phyloP scores from a whole-genome alignment of 1,139 yeast species.

The Meyerozyma sp. region DNA sequence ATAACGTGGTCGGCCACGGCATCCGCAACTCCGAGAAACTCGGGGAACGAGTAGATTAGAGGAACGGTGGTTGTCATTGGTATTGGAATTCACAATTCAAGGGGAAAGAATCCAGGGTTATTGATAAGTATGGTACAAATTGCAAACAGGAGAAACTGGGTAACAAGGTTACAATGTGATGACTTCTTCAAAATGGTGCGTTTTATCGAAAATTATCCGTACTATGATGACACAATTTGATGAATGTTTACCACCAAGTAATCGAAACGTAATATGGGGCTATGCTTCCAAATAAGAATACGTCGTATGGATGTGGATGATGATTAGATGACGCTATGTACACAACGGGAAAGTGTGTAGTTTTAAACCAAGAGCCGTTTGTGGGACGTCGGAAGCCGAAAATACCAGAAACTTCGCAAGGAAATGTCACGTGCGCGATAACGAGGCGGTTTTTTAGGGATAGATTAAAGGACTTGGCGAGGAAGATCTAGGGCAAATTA shows the following conservation, averaged over 20 bases:
- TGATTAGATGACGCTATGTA: background rate
- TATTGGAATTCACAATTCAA: too few relatives aligned
- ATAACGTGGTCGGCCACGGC: conserved; percentile 91
- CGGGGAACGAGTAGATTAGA: conserved; percentile 84
- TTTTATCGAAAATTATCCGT: too few relatives aligned
- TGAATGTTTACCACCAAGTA: too few relatives aligned
- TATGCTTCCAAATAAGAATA: too few relatives aligned
- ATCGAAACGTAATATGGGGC: too few relatives aligned
- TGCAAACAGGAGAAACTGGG: background rate
- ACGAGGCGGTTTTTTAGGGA: background rate
- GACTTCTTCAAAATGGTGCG: too few relatives aligned
- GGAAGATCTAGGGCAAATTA: too few relatives aligned
- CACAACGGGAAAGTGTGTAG: background rate
- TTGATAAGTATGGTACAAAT: background rate
- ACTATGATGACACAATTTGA: too few relatives aligned
- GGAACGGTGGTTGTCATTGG: conserved; percentile 90
- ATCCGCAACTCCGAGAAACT: conserved; percentile 83
- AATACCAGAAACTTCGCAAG: background rate
- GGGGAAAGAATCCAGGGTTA: background rate
- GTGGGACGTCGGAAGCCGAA: background rate
- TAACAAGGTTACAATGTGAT: background rate
- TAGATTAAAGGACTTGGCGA: too few relatives aligned
- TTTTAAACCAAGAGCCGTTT: background rate
- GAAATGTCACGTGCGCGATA: background rate
- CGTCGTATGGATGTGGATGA: too few relatives aligned